Base-by-base conservation (phyloP, 1,139 yeast genomes). In the Arxiozyma heterogenica region DNA sequence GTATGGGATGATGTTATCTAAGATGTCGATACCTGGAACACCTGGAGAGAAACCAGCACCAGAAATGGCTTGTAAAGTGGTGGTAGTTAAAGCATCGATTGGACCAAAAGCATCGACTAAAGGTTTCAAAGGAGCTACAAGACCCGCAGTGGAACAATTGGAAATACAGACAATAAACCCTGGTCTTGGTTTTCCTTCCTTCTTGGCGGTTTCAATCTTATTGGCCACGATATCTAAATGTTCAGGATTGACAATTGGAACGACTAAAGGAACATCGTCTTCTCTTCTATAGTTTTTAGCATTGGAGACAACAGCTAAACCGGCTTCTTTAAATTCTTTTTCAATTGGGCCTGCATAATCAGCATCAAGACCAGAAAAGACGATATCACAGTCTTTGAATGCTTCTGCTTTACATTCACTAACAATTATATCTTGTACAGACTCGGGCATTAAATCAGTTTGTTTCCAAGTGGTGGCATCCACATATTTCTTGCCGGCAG, bases 31-130 rank as follows among this genome's bases (percentile, higher is more conserved):
- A 57, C 95, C 94, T 30, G 96, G 82, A 53, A 91, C 96, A 70
- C 99, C 99, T 49, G 99, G 99, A 17, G 96, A 87, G 72, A 88
- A 93, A 1, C 99, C 99, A 30, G 95, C 98, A 62, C 99, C 99
- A 9, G 98, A 90, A 60, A 93, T 88, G 47, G 98, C 98, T 72
- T 93, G 99, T 72, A 93, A 73, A 20, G 98, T 93, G 55, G 98
- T 90, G 52, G 96, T 82, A 41, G 96, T 84, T 64, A 91, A 79
- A 39, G 84, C 79, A 58, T 88, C 91, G 57, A 93, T 81, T 52
- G 97, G 96, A 51, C 98, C 98, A 67, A 86, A 91, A 55, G 76
- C 73, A 55, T 90, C 95, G 50, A 86, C 88, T 64, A 93, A 78
- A 20, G 98, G 98, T 69, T 88, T 89, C 70, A 93, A 77, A 48